phyloP scores from a whole-genome alignment of 345 rosid genomes.

The Capsella bursapastoris region DNA sequence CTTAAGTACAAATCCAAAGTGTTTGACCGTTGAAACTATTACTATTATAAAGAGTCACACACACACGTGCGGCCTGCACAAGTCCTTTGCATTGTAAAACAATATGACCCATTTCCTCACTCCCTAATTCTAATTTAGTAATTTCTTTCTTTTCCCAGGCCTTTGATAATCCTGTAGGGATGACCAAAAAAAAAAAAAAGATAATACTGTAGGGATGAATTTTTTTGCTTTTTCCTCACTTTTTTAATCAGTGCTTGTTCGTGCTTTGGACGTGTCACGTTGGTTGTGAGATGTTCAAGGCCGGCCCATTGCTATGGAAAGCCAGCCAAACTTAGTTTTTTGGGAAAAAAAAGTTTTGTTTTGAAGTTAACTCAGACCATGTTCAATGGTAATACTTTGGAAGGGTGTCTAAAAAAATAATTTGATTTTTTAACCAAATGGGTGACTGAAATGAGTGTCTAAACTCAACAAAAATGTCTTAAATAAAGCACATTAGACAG shows the following conservation, averaged over 20 bases:
- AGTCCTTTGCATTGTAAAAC: neutral
- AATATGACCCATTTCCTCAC: neutral
- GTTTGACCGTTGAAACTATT: slow-evolving; percentile 38
- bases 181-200: too few species aligned
- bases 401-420: too few species aligned
- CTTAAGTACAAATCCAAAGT: slow-evolving; percentile 30
- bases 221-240: neutral
- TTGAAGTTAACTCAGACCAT: neutral
- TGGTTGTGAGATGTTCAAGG: neutral
- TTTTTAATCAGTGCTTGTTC: slow-evolving; percentile 1
- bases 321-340: neutral
- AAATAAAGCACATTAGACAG: too few species aligned
- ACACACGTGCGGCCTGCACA: slow-evolving; percentile 13
- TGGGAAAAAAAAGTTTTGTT: neutral
- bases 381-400: too few species aligned
- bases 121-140: too few species aligned
- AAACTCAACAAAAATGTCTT: too few species aligned
- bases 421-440: too few species aligned
- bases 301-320: neutral
- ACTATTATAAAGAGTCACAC: too few species aligned
- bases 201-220: neutral
- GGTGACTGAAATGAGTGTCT: too few species aligned
- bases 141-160: slow-evolving; percentile 19
- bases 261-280: neutral
- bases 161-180: neutral